phyloP scores from a whole-genome alignment of 2,329 filamentous ascomycete species.

The Chaetomium strumarium region DNA sequence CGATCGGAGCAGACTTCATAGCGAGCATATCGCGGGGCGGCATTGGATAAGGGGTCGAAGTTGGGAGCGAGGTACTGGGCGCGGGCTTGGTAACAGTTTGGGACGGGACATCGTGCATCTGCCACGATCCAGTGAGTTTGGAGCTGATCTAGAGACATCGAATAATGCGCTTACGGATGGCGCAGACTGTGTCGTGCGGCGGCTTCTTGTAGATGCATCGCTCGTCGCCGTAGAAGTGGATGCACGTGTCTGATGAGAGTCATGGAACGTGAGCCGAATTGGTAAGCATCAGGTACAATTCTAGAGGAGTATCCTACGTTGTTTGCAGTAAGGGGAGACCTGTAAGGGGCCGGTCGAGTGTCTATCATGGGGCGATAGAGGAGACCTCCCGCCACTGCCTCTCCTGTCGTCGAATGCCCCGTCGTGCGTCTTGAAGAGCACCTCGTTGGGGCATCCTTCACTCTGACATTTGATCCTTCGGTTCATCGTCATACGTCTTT shows the following conservation, averaged over 20 bases:
- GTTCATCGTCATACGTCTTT: constrained; percentile 14
- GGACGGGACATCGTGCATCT: constrained; percentile 22
- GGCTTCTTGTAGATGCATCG: constrained; percentile 22
- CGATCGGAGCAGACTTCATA: constrained; percentile 23
- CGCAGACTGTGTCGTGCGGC: constrained; percentile 21
- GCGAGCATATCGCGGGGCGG: constrained; percentile 18
- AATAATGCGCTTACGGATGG: constrained; percentile 16
- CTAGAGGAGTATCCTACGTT: constrained; percentile 11
- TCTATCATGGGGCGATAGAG: constrained; percentile 11
- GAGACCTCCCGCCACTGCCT: constrained; percentile 7
- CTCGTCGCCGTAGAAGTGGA: constrained; percentile 19
- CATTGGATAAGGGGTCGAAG: constrained; percentile 14
- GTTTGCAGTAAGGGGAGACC: constrained; percentile 20
- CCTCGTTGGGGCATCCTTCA: constrained; percentile 21
- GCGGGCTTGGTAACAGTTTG: constrained; percentile 20
- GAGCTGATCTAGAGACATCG: background rate
- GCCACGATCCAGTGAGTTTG: background rate
- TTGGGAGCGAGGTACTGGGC: constrained; percentile 21
- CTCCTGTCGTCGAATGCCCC: constrained; percentile 12
- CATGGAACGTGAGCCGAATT: background rate
- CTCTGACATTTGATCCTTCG: constrained; percentile 18
- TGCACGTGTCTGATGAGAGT: constrained; percentile 19
- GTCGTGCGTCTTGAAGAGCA: constrained; percentile 20
- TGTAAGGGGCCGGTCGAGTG: constrained; percentile 10
- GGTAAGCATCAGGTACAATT: background rate